Base-by-base conservation (phyloP, 78 protist species). In the Cavenderia fasciculata region DNA sequence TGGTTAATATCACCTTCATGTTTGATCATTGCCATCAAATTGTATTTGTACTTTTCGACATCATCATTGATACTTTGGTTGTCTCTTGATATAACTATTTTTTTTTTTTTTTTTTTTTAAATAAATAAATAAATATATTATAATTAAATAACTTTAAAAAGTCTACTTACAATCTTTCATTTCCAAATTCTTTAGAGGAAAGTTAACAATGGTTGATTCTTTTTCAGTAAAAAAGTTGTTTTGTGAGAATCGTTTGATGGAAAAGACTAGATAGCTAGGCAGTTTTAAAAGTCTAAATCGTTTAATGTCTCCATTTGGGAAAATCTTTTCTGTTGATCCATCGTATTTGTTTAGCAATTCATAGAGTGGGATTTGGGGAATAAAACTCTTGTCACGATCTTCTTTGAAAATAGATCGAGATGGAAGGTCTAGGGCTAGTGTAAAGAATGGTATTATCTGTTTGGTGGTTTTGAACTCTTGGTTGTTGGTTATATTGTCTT, bases 131-230 rank as follows among this genome's bases (percentile, higher is more conserved):
- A n/a, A n/a, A n/a, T n/a, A n/a, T n/a, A n/a, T n/a, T n/a, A n/a
- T n/a, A n/a, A n/a, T n/a, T n/a, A n/a, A n/a, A n/a, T n/a, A n/a
- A n/a, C n/a, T n/a, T n/a, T n/a, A n/a, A n/a, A n/a, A 2, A 14
- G 21, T 54, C 12, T 65, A 87, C 91, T 54, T 69, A 94, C 95
- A 95, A 29, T 96, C 96, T 29, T 41, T 41, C 11, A 96, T 21
- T 33, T 97, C 98, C 11, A 97, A 77, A 43, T 95, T 91, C 65
- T 93, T 97, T 31, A 98, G 79, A 16, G 98, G 99, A 54, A 92
- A 96, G 54, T 96, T 97, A 25, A 97, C 98, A 23, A 98, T 93
- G 43, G 99, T 97, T 12, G 95, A 93, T 52, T 98, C 97, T 66
- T 97, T 97, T 94, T 97, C 99, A 10, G 74, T 29, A 41, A 91